Conservation (phyloP, 768 basidiomycete genomes). For the Pleurotus platypus region DNA sequence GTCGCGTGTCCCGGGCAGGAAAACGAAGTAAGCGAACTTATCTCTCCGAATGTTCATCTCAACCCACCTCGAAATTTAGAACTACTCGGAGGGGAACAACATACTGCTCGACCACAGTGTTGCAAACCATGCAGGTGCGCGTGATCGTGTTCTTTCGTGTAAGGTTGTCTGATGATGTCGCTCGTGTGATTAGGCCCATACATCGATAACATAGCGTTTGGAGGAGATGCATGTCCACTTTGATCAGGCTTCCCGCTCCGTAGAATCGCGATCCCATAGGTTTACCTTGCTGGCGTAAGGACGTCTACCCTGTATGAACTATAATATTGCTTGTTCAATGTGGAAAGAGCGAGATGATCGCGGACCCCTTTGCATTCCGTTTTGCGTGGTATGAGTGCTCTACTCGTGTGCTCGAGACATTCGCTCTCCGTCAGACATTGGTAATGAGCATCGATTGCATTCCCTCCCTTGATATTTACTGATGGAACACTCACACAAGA, state of each 20-base stretch:
- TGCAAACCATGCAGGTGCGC: slow-evolving; percentile 19
- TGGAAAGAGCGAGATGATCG: too few species aligned
- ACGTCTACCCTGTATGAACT: too few species aligned
- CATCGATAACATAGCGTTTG: slow-evolving; percentile 25
- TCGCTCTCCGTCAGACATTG: too few species aligned
- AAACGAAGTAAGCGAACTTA: slow-evolving; percentile 22
- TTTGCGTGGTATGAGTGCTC: too few species aligned
- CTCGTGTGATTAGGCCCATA: slow-evolving; percentile 21
- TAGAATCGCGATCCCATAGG: too few species aligned
- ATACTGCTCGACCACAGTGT: slow-evolving; percentile 14
- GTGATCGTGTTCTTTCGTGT: background rate
- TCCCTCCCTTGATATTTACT: too few species aligned
- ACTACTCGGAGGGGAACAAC: slow-evolving; percentile 21
- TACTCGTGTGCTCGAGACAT: too few species aligned
- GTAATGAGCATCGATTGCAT: too few species aligned
- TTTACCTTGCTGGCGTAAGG: too few species aligned
- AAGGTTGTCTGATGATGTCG: background rate
- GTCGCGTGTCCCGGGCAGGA: slow-evolving; percentile 35
- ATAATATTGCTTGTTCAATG: too few species aligned
- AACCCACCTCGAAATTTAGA: slow-evolving; percentile 10
- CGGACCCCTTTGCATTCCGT: too few species aligned
- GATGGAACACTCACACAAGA: too few species aligned
- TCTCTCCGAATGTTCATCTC: background rate
- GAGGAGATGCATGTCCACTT: slow-evolving; percentile 6
- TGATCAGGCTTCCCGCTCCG: background rate